phyloP scores from a whole-genome alignment of 768 basidiomycete genomes.

The Leccinum subgranulosum region DNA sequence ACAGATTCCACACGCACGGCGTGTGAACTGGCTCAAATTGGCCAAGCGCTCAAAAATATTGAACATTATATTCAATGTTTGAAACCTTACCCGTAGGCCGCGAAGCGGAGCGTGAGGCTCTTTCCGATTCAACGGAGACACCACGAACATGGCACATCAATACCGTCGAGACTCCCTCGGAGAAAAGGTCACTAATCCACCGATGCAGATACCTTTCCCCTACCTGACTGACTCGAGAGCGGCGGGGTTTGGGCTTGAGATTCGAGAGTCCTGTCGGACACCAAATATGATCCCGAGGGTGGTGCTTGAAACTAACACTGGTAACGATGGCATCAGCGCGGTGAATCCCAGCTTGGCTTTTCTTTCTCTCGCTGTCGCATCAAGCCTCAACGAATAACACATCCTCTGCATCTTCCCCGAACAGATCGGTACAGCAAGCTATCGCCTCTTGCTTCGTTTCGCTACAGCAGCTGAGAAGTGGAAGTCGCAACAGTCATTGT shows the following conservation, averaged over 20 bases:
- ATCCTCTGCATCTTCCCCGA: neutral
- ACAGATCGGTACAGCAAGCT: neutral
- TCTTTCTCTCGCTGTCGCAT: neutral
- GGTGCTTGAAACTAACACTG: neutral
- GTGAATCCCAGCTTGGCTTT: neutral
- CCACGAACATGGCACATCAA: neutral
- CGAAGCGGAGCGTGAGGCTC: neutral
- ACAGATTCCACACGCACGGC: too few species aligned
- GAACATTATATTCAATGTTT: neutral
- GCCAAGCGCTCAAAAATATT: neutral
- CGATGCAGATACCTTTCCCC: neutral
- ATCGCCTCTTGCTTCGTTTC: neutral
- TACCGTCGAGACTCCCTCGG: neutral
- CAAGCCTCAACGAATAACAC: neutral
- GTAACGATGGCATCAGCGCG: constrained; percentile 1
- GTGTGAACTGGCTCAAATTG: neutral
- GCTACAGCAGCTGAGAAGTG: neutral
- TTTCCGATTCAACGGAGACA: neutral
- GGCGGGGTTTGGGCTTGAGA: neutral
- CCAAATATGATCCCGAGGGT: neutral
- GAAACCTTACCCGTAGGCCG: neutral
- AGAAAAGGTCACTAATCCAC: neutral
- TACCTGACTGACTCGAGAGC: neutral
- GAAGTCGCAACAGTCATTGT: neutral
- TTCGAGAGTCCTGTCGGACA: neutral